Percentiles rank a stretch among this genome's conserved stretches.
phyloP scores from a whole-genome alignment of 306 rosid genomes.

The Dryas drummondii region DNA sequence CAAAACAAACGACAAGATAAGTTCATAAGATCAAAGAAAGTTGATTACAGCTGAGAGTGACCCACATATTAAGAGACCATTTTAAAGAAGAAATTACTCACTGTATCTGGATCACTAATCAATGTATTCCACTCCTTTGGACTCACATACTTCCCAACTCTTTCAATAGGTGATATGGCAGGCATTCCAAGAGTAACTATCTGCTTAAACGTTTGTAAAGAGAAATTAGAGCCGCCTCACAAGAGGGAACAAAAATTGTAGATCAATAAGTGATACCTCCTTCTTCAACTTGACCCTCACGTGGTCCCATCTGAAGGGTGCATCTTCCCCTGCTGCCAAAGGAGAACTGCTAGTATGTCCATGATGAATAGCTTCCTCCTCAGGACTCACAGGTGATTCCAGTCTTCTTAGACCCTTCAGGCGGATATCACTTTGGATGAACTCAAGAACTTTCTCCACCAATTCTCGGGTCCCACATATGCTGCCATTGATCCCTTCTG shows the following conservation, averaged over 20 bases:
- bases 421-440: slow-evolving; percentile 60
- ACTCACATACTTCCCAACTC: slow-evolving; percentile 75
- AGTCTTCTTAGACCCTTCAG: slow-evolving; percentile 64
- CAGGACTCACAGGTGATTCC: slow-evolving; percentile 88
- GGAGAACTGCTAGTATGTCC: slow-evolving; percentile 79
- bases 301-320: slow-evolving; percentile 94
- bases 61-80: background rate
- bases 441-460: slow-evolving; percentile 70
- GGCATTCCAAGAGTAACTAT: slow-evolving; percentile 97
- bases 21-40: background rate
- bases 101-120: slow-evolving; percentile 78
- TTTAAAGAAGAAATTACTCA: slow-evolving; percentile 32
- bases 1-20: background rate
- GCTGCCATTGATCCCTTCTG: slow-evolving; percentile 96
- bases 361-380: slow-evolving; percentile 91
- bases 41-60: background rate
- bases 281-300: slow-evolving; percentile 96
- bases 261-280: slow-evolving; percentile 49
- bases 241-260: background rate
- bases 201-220: slow-evolving; percentile 36
- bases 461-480: slow-evolving; percentile 75
- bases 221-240: slow-evolving; percentile 10
- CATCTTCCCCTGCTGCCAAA: slow-evolving; percentile 91
- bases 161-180: slow-evolving; percentile 65
- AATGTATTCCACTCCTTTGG: slow-evolving; percentile 81